Conservation (phyloP, 164 flowering plant genomes). For the Magnolia sinica region DNA sequence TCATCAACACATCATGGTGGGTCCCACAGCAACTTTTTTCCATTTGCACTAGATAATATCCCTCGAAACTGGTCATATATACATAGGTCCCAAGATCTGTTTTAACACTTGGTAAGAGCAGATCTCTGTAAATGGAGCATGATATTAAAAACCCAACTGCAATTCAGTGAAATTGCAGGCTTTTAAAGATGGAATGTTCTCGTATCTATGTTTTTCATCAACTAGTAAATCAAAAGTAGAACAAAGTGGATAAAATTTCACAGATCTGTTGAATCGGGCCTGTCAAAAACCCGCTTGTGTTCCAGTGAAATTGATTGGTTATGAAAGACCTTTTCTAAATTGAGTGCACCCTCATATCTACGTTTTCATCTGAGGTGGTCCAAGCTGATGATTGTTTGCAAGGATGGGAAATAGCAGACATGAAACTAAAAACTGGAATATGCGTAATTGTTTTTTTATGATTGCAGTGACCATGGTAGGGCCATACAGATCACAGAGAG, state of each 20-base stretch:
- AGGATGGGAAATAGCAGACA: neutral
- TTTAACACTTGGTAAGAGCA: neutral
- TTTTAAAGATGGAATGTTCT: neutral
- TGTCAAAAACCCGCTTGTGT: neutral
- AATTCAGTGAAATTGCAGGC: neutral
- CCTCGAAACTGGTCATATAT: neutral
- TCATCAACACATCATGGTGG: too few species aligned
- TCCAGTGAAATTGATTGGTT: neutral
- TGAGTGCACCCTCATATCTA: neutral
- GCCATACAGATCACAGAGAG: slow-evolving; percentile 7
- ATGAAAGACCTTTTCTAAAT: neutral
- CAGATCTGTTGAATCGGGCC: too few species aligned
- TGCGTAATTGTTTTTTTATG: neutral
- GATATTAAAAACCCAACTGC: neutral
- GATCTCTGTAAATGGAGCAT: neutral
- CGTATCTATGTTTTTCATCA: too few species aligned
- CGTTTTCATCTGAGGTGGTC: slow-evolving; percentile 1
- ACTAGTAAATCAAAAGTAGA: too few species aligned
- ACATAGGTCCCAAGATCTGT: neutral
- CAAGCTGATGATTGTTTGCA: slow-evolving; percentile 1
- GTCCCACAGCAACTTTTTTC: too few species aligned
- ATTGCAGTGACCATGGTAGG: slow-evolving; percentile 6
- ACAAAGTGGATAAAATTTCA: too few species aligned
- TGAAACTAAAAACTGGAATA: neutral
- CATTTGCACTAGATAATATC: too few species aligned